phyloP scores from a whole-genome alignment of 2,329 filamentous ascomycete genomes.

The Raffaelea arxii region DNA sequence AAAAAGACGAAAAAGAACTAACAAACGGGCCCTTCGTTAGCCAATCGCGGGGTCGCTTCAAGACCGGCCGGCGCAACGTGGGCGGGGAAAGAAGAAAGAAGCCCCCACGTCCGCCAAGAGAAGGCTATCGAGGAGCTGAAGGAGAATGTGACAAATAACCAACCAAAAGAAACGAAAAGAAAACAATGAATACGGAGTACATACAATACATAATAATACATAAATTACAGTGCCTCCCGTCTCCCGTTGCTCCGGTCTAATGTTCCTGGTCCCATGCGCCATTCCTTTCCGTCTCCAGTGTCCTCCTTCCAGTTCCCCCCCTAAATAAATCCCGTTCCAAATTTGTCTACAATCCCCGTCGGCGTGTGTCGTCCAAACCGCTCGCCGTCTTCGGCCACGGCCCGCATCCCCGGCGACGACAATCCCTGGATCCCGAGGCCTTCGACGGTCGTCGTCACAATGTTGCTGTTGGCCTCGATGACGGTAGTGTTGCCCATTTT shows the following conservation, averaged over 20 bases:
- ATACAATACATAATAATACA: too few species aligned
- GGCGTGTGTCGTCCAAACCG: slow-evolving; percentile 13
- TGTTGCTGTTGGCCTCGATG: background rate
- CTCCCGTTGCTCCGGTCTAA: background rate
- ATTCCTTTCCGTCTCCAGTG: background rate
- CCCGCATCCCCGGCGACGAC: background rate
- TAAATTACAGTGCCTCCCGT: too few species aligned
- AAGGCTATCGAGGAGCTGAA: too few species aligned
- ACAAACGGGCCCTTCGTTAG: background rate
- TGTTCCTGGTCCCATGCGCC: background rate
- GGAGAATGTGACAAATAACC: too few species aligned
- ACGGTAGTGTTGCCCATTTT: background rate
- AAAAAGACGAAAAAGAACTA: background rate
- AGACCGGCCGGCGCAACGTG: too few species aligned
- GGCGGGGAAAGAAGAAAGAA: too few species aligned
- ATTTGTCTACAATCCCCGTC: slow-evolving; percentile 20
- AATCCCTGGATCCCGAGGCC: background rate
- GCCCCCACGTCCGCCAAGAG: too few species aligned
- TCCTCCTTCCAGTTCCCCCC: background rate
- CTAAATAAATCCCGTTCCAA: slow-evolving; percentile 24
- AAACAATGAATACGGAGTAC: too few species aligned
- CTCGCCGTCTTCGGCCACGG: slow-evolving; percentile 6
- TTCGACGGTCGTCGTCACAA: too few species aligned
- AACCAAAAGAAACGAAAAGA: too few species aligned
- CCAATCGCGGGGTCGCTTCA: too few species aligned